These are phyloP conservation scores for Phytophthora colocasiae DNA, from an alignment of 352 stramenopile species.

Conservation along the genomic window DNA sequence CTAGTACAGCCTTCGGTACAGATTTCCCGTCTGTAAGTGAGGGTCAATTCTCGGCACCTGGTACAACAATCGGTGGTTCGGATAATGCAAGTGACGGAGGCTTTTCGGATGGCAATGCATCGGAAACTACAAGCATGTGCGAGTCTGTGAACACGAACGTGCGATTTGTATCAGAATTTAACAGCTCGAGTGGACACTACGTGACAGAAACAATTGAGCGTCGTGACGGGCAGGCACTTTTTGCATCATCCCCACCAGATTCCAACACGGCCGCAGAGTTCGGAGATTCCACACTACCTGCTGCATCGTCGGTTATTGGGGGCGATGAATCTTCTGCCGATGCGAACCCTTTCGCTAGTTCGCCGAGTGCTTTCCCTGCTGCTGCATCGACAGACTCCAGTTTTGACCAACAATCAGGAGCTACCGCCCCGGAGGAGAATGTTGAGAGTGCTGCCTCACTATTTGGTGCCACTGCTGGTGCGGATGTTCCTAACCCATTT, in stretches of 20 bases:
- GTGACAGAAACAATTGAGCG: constrained; percentile 38
- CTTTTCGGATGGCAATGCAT: constrained; percentile 70
- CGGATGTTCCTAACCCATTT: constrained; percentile 64
- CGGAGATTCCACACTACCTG: constrained; percentile 14
- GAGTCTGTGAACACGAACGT: constrained; percentile 50
- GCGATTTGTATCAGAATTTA: constrained; percentile 48
- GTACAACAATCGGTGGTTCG: constrained; percentile 64
- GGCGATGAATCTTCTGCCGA: constrained; percentile 31
- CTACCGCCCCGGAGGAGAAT: constrained; percentile 20
- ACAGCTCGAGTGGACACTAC: constrained; percentile 43
- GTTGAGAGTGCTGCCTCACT: constrained; percentile 62
- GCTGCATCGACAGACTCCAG: constrained; percentile 7
- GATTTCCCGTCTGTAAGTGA: constrained; percentile 82
- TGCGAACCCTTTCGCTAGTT: constrained; percentile 55
- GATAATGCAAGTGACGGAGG: constrained; percentile 63
- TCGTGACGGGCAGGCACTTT: constrained; percentile 28
- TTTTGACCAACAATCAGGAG: constrained; percentile 21
- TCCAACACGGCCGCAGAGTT: constrained; percentile 29
- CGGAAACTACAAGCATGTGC: constrained; percentile 61
- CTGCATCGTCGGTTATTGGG: constrained; percentile 31
- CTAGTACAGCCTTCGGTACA: constrained; percentile 77
- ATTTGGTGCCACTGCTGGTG: constrained; percentile 60
- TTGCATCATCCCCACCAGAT: constrained; percentile 36
- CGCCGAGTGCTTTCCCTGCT: constrained; percentile 37
- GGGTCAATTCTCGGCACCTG: constrained; percentile 67